Evolutionary conservation across 345 rosid species (phyloP), one percentile per base, ranked within the genome.

Genomic region (Anastatica hierochuntica): DNA sequence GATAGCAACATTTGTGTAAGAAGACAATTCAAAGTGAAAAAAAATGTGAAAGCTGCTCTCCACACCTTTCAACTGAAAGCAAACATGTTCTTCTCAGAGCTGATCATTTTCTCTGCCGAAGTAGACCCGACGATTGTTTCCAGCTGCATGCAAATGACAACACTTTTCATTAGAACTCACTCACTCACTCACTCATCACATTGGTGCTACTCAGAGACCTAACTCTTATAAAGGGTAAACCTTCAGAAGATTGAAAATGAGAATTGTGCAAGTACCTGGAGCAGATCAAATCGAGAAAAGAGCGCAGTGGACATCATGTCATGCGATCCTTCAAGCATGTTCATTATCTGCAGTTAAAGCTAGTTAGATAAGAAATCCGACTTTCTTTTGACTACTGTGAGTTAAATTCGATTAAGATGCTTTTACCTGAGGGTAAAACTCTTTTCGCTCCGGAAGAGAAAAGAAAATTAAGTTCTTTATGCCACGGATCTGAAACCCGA

Each of bases 381-480:
- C 56, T 16, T 15, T 35, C 45, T 49, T 65, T 40, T 14, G 34
- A 17, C 24, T 34, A n/a, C n/a, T n/a, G n/a, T n/a, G n/a, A n/a
- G 33, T 18, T 24, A 36, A 43, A 21, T 20, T 50, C 34, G 6
- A 58, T 21, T 43, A 54, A 23, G 19, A 24, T 33, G 36, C 35
- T 34, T 77, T 74, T 57, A 79, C 98, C 94, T 92, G 88, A 21
- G 88, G 84, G 60, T 88, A 92, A 49, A 92, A 88, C 75, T 92
- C 96, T 69, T 88, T 92, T 61, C 95, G 71, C 60, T 92, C 94
- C 0, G 96, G 96, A 23, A 88, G 85, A 49, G 96, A 92, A 70
- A 88, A 92, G 43, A 92, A 64, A 10, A 92, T 85, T 58, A 92
- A 72, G 55, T 77, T 88, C 67, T 69, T 70, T 57, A 88, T 73